Evolutionary conservation across 2,329 filamentous ascomycete genomes (phyloP), one percentile per base, ranked within the genome.

Genomic region (Canariomyces notabilis): DNA sequence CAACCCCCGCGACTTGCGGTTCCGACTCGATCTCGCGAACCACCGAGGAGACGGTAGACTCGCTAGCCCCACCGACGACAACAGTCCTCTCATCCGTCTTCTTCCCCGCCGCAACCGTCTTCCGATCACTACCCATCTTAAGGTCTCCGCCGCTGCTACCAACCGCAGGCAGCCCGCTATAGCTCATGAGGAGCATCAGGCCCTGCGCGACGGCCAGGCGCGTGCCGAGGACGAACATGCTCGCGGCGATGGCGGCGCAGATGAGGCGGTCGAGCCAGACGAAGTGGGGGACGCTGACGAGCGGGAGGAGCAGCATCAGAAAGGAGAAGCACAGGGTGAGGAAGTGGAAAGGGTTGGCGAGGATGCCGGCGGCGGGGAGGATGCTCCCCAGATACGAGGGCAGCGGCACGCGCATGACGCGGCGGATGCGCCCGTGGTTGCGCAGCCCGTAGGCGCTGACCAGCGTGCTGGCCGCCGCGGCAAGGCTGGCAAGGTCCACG

Each of bases 151-250:
- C 26, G 6, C 22, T 11, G 11, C 22, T 11, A 26, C 22, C 22
- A 26, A 29, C 26, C 14, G 7, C 26, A 29, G 26, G 26, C 14
- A 60, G 59, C 8, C 75, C 74, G 23, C 62, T 64, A 64, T 94
- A 96, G 3, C 86, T 91, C 91, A 98, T 96, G 48, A 98, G 77
- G 23, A 98, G 78, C 88, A 98, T 97, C 21, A 89, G 80, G 1
- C 90, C 93, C 57, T 98, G 80, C 0, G 87, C 86, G 44, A 87
- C 82, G 16, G 90, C 90, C 11, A 97, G 77, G 6, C 89, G 85
- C 54, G 85, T 77, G 11, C 93, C 93, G 5, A 97, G 76, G 26
- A 83, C 74, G 52, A 95, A 91, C 93, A 98, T 98, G 49, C 85
- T 80, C 21, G 88, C 68, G 4, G 93, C 86, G 48, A 96, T 93